These are phyloP conservation scores for Plasmodium sp. DNA, from an alignment of 169 alveolate genomes.

Conservation along the genomic window DNA sequence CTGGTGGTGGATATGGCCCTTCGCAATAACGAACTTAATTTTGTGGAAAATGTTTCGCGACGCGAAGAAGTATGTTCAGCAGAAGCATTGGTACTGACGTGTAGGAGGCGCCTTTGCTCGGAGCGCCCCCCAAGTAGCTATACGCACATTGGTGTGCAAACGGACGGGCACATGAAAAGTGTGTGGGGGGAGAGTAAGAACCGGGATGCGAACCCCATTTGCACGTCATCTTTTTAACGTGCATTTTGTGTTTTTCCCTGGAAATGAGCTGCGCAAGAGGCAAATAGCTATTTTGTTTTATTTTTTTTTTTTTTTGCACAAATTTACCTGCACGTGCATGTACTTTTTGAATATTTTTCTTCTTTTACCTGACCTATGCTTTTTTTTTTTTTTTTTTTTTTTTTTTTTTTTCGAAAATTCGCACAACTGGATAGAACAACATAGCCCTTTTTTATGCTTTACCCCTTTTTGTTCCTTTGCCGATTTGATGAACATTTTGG, in stretches of 20 bases:
- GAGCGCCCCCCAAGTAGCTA: neutral
- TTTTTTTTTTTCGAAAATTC: neutral
- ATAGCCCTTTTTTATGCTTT: neutral
- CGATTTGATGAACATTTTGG: neutral
- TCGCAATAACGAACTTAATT: constrained; percentile 73
- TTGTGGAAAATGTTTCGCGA: constrained; percentile 73
- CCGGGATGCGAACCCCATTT: neutral
- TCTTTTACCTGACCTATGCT: neutral
- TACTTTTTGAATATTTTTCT: neutral
- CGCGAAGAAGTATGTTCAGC: constrained; percentile 57
- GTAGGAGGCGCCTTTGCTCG: neutral
- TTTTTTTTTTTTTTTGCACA: neutral
- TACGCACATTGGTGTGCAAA: neutral
- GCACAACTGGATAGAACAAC: neutral
- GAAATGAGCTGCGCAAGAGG: neutral
- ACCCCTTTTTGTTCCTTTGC: neutral
- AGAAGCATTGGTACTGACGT: constrained; percentile 63
- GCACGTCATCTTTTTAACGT: neutral
- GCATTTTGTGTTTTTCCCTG: neutral
- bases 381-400: neutral
- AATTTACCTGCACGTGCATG: neutral
- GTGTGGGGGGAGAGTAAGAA: neutral
- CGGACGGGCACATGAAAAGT: neutral
- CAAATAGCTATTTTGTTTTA: neutral
- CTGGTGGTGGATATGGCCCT: constrained; percentile 88